Base-by-base conservation (phyloP, 2,329 filamentous ascomycete genomes). In the Alternaria triticina region DNA sequence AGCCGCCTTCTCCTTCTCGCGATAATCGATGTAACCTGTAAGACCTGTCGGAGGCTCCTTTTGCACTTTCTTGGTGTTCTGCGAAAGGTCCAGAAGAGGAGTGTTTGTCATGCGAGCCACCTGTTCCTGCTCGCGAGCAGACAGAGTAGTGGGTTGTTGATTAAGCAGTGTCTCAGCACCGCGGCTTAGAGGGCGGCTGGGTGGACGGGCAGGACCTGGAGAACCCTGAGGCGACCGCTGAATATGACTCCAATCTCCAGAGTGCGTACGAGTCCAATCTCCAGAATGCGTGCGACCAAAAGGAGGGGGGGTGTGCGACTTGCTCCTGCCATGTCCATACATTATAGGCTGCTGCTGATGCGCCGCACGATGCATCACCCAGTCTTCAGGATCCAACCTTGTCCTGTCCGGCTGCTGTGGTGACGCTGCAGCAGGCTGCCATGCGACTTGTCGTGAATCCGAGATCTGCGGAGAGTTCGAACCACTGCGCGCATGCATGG, bases 41-140 rank as follows among this genome's bases (percentile, higher is more conserved):
- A 97, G 83, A 0, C 87, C 87, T 30, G 86, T 77, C 10, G 84
- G 81, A 57, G 83, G 82, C 46, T 82, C 80, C 63, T 72, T 70
- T 51, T 78, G 71, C 13, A 68, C 43, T 40, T 78, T 71, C 57
- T 85, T 86, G 6, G 73, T 61, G 54, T 86, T 40, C 76, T 80
- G 40, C 77, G 86, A 86, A 76, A 96, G 83, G 62, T 87, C 89
- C 70, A 96, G 87, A 54, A 97, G 83, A 0, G 94, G 91, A 0
- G 89, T 89, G 1, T 92, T 91, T 0, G 93, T 97, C 70, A 93
- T 85, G 40, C 91, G 88, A 10, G 94, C 92, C n/a, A 97, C 87
- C 70, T 96, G 91, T 80, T 96, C 93, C 77, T 96, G 94, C 79
- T 97, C 94, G 15, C 91, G 88, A 17, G 94, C 94, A 20, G 92